Base-by-base conservation (phyloP, 2,329 filamentous ascomycete genomes). In the Orbilia quercus region DNA sequence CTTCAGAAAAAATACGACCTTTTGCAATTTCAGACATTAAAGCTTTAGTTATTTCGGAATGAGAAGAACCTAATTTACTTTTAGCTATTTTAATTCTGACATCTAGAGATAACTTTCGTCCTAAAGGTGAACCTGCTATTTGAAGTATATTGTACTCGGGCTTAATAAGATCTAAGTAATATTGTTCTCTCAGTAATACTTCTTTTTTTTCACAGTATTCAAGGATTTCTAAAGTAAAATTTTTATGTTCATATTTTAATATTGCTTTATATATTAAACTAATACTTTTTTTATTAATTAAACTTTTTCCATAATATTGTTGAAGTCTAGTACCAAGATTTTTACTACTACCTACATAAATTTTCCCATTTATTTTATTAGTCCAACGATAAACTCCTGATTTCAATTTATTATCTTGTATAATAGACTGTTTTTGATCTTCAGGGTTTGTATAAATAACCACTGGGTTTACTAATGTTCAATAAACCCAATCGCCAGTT, bases 241-340 rank as follows among this genome's bases (percentile, higher is more conserved):
- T 42, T 2, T 42, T 40, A 51, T 51, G 22, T 14, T 22, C 57
- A 62, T 48, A 23, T 62, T 62, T 51, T 16, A 48, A 9, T 16
- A 51, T 5, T 23, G 40, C 40, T 22, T 20, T 48, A 53, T 7
- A 31, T 73, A 74, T 44, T 22, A 62, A 45, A 34, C 53, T 51
- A 34, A 42, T 67, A 14, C 11, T 25, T 59, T 50, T 44, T 18
- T 44, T 36, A 20, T 16, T 59, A n/a, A n/a, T n/a, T n/a, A n/a
- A 57, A 16, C 22, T 66, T 38, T 40, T 25, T 40, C 38, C 40
- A 60, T 69, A 48, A 54, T 34, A 64, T 69, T 34, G 4, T 60
- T 2, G 3, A 47, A 54, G 47, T 58, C 57, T 67, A 36, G 25
- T 38, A 18, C 7, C 18, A 36, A 67, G 60, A 69, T 65, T 34